Evolutionary conservation across 2,329 filamentous ascomycete genomes (phyloP).

Genomic region (Colletotrichum sp.): DNA sequence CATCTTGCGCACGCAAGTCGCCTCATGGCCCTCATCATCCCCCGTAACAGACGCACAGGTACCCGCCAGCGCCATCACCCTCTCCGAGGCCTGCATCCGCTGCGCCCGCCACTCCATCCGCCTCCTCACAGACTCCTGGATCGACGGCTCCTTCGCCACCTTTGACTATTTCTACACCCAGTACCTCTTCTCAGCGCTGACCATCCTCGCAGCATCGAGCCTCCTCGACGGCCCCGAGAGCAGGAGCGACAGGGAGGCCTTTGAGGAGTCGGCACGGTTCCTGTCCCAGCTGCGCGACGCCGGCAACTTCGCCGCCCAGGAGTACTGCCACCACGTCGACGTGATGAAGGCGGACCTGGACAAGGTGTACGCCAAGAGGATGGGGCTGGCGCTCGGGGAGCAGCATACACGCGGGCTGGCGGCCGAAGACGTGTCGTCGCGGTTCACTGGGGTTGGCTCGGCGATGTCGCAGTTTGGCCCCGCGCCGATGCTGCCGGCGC

Average conservation of each 20-base stretch:
- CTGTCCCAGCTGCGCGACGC: slow-evolving; percentile 40
- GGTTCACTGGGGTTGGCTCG: not conserved
- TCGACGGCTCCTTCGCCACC: slow-evolving; percentile 48
- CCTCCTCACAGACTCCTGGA: slow-evolving; percentile 48
- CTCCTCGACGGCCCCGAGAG: slow-evolving; percentile 33
- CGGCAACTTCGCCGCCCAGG: slow-evolving; percentile 45
- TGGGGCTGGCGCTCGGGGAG: not conserved
- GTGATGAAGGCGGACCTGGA: slow-evolving; percentile 27
- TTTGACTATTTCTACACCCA: slow-evolving; percentile 52
- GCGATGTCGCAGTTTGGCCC: not conserved
- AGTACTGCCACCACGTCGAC: slow-evolving; percentile 45
- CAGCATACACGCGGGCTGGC: not conserved
- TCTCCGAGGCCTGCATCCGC: slow-evolving; percentile 49
- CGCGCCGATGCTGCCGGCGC: not conserved
- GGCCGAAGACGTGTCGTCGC: not conserved
- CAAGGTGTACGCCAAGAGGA: not conserved
- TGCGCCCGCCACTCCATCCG: slow-evolving; percentile 48
- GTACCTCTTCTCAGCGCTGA: slow-evolving; percentile 51
- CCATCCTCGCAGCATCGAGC: slow-evolving; percentile 48
- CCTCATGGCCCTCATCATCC: slow-evolving; percentile 14
- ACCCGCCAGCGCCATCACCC: slow-evolving; percentile 35
- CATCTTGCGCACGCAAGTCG: slow-evolving; percentile 32
- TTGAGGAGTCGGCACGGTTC: slow-evolving; percentile 41
- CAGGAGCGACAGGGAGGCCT: slow-evolving; percentile 40
- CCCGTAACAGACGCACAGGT: slow-evolving; percentile 26